These are phyloP conservation scores for Pluteus cervinus DNA, from an alignment of 768 basidiomycete genomes.

Conservation along the genomic window DNA sequence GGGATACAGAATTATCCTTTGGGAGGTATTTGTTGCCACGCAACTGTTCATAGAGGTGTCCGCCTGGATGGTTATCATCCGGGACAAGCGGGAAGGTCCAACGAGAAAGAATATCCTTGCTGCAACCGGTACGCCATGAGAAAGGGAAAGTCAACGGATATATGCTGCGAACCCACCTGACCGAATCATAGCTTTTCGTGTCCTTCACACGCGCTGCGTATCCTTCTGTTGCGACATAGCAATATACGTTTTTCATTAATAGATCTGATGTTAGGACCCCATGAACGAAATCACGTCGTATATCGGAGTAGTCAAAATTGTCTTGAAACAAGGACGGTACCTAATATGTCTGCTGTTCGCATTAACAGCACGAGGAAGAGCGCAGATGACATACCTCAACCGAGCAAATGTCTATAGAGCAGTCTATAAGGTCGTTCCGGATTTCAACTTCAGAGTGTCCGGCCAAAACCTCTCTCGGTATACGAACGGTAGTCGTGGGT, in stretches of 20 bases:
- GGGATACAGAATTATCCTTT: constrained; percentile 64
- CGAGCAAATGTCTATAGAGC: constrained; percentile 89
- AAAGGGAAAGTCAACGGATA: constrained; percentile 2
- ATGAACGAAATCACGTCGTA: constrained; percentile 89
- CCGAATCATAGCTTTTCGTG: constrained; percentile 83
- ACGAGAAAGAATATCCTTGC: constrained; percentile 88
- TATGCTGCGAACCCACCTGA: constrained; percentile 51
- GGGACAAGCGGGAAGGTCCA: constrained; percentile 97
- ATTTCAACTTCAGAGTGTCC: constrained; percentile 79
- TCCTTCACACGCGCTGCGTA: constrained; percentile 94
- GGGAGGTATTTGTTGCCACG: constrained; percentile 89
- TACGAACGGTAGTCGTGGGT: constrained; percentile 45
- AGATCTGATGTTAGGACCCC: constrained; percentile 93
- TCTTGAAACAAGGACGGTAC: constrained; percentile 96
- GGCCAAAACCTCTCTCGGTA: constrained; percentile 75
- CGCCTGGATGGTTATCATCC: constrained; percentile 85
- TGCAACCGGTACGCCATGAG: constrained; percentile 21
- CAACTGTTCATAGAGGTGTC: constrained; percentile 77
- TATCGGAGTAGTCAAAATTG: constrained; percentile 95
- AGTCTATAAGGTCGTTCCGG: constrained; percentile 83
- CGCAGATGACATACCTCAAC: constrained; percentile 58
- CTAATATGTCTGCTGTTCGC: constrained; percentile 29
- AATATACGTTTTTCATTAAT: constrained; percentile 90
- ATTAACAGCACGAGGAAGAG: constrained; percentile 3
- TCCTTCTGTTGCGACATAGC: constrained; percentile 80